phyloP scores from a whole-genome alignment of 257 asterid genomes.

The Orobanche coerulescens region DNA sequence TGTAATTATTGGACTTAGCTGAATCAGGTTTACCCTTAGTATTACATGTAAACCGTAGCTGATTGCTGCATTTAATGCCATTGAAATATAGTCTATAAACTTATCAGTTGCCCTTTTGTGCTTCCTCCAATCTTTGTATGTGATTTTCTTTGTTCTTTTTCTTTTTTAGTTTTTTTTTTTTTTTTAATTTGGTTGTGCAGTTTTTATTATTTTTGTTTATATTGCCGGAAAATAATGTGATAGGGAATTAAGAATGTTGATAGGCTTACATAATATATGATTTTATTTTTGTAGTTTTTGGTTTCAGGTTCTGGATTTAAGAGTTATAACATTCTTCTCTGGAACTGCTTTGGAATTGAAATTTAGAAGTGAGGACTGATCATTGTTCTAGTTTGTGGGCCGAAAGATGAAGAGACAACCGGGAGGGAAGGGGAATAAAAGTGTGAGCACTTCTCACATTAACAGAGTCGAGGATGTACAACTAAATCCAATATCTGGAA shows the following conservation, averaged over 20 bases:
- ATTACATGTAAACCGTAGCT: conserved; percentile 7
- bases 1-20: conserved; percentile 5
- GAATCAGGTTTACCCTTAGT: background rate
- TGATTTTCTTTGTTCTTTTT: background rate
- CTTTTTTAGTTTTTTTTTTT: background rate
- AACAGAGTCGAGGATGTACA: conserved; percentile 21
- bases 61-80: conserved; percentile 15
- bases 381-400: conserved; percentile 1
- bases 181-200: background rate
- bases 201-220: background rate
- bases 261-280: background rate
- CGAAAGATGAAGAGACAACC: conserved; percentile 39
- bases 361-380: conserved; percentile 1
- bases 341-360: conserved; percentile 15
- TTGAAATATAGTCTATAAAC: background rate
- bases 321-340: conserved; percentile 5
- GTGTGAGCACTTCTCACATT: conserved; percentile 17
- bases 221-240: background rate
- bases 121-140: background rate
- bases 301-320: conserved; percentile 28
- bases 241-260: background rate
- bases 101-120: background rate
- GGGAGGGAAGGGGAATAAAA: conserved; percentile 26
- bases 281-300: background rate
- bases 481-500: conserved; percentile 43